Evolutionary conservation across 1,139 yeast genomes (phyloP), one percentile per base, ranked within the genome.

Genomic region (Kurtzmaniella quercitrusa): DNA sequence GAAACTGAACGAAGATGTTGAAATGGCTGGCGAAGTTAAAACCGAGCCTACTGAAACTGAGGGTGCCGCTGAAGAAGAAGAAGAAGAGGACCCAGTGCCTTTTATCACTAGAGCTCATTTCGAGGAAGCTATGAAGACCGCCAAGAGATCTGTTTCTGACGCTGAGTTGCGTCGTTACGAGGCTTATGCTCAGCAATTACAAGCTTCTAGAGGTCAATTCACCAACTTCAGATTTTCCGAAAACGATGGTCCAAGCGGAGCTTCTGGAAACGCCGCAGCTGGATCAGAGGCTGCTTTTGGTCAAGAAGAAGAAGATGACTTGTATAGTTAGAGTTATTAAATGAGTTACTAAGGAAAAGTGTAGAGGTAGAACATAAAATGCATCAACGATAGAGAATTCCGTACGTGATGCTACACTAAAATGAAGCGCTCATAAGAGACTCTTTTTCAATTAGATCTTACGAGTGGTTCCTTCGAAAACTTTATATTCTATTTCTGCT

Each of bases 71-170:
- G 77, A 63, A 42, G 85, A 79, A 51, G 86, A 75, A 50, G 84
- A 78, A 61, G 86, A 75, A 55, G 87, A 79, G 58, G 98, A 93
- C 62, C 93, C 96, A 37, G 98, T 94, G 56, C 98, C 98, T 58
- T 94, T 68, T 67, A 93, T 94, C 59, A 88, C 96, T 36, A 85
- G 87, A 61, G 85, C 85, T 43, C 96, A 90, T 66, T 89, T 94
- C 59, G 96, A 94, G 68, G 98, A 93, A 73, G 98, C 99, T 42
- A 94, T 94, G 98, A 90, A 91, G 82, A 90, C 98, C 1, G 98
- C 98, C 44, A 86, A 90, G 70, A 87, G 98, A 60, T 90, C 97
- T 45, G 98, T 94, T 46, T 84, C 95, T 40, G 98, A 94, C 63
- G 86, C 97, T 39, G 98, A 94, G 70, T 80, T 94, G 60, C 93